Evolutionary conservation across 2,329 filamentous ascomycete genomes (phyloP).

Genomic region (Beauveria scarabaeidicola): DNA sequence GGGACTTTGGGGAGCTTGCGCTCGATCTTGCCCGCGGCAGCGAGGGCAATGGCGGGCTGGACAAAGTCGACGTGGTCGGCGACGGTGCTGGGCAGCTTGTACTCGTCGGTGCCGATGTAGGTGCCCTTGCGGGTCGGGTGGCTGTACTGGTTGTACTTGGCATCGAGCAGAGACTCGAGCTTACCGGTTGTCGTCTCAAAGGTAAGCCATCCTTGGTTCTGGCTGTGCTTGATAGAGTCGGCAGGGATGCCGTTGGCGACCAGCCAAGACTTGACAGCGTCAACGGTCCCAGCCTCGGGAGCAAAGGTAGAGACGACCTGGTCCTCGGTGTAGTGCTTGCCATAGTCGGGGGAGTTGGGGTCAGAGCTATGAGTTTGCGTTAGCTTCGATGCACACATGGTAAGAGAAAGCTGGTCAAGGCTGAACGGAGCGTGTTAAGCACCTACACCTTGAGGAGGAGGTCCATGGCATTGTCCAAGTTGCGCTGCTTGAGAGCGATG

Average conservation of each 20-base stretch:
- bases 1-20: constrained; percentile 13
- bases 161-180: constrained; percentile 28
- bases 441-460: constrained; percentile 7
- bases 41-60: constrained; percentile 27
- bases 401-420: not conserved
- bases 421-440: too few relatives aligned
- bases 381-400: not conserved
- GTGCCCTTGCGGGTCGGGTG: constrained; percentile 23
- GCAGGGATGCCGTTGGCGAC: constrained; percentile 38
- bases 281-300: constrained; percentile 30
- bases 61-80: constrained; percentile 31
- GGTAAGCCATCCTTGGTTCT: constrained; percentile 36
- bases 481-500: constrained; percentile 9
- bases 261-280: constrained; percentile 45
- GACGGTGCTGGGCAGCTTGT: constrained; percentile 29
- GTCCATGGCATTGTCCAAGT: constrained; percentile 8
- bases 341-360: constrained; percentile 4
- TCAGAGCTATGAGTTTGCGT: not conserved
- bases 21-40: not conserved
- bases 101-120: constrained; percentile 29
- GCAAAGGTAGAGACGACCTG: constrained; percentile 3
- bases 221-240: constrained; percentile 38
- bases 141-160: constrained; percentile 40
- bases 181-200: constrained; percentile 12
- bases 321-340: constrained; percentile 9